phyloP scores from a whole-genome alignment of 805 yeast genomes.

The Vanderwaltozyma tropicalis region DNA sequence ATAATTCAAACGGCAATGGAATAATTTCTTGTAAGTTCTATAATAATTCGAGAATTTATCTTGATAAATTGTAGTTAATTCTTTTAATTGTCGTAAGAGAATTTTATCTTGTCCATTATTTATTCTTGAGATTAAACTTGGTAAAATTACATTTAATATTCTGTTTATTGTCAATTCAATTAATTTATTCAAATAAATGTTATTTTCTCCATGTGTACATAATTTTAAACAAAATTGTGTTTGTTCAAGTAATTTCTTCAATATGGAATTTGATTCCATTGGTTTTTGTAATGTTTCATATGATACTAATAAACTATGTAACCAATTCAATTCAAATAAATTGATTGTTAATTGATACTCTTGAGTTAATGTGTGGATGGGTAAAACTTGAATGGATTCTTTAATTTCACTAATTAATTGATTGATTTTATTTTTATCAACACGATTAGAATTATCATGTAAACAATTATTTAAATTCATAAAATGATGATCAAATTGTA shows the following conservation, averaged over 20 bases:
- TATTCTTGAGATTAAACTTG: constrained; percentile 19
- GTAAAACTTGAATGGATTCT: constrained; percentile 3
- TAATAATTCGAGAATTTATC: too few relatives aligned
- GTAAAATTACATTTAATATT: constrained; percentile 16
- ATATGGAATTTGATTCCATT: constrained; percentile 7
- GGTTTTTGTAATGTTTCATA: constrained; percentile 12
- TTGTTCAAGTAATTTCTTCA: constrained; percentile 17
- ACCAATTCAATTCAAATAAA: constrained; percentile 13
- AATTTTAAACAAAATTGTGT: too few relatives aligned
- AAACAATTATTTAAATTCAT: constrained; percentile 12
- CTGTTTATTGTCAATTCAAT: constrained; percentile 21
- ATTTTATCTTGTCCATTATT: constrained; percentile 8
- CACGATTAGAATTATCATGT: constrained; percentile 15
- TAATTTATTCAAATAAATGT: constrained; percentile 21
- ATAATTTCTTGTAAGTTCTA: constrained; percentile 23
- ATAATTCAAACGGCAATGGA: constrained; percentile 20
- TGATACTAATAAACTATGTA: constrained; percentile 17
- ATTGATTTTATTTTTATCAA: constrained; percentile 8
- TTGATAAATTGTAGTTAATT: not conserved
- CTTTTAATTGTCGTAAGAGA: constrained; percentile 6
- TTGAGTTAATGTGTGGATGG: constrained; percentile 6
- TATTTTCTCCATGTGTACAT: too few relatives aligned
- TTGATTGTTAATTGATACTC: constrained; percentile 17
- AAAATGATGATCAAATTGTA: constrained; percentile 11
- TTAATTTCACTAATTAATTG: constrained; percentile 7